A percentile compares a stretch with the other conserved stretches of the same genome.
Conservation (phyloP, 108 stramenopile species). For the Bacterosira constricta region DNA sequence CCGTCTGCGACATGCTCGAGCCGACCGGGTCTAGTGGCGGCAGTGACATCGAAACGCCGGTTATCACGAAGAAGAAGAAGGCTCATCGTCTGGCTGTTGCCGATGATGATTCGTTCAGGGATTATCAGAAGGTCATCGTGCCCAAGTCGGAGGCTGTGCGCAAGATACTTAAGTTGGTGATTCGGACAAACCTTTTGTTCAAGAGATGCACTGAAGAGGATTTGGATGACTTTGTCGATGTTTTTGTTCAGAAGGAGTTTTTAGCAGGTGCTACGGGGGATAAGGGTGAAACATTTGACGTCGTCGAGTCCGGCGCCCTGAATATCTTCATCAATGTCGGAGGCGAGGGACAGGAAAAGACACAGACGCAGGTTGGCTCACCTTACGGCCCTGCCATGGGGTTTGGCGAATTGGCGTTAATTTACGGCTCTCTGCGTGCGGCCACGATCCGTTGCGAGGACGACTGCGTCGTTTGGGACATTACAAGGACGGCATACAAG, state of each 20-base stretch:
- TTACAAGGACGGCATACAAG: constrained; percentile 35
- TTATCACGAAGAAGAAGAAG: constrained; percentile 6
- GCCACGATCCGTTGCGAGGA: constrained; percentile 56
- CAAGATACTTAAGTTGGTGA: background rate
- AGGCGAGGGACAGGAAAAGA: constrained; percentile 26
- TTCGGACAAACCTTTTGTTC: constrained; percentile 17
- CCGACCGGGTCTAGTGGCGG: background rate
- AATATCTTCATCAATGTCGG: constrained; percentile 42
- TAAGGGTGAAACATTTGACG: constrained; percentile 43
- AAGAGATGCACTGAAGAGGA: background rate
- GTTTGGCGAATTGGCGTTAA: constrained; percentile 83
- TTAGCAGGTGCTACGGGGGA: constrained; percentile 23
- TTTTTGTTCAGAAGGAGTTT: constrained; percentile 9
- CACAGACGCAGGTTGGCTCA: constrained; percentile 33
- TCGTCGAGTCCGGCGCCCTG: constrained; percentile 51
- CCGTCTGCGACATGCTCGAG: constrained; percentile 32
- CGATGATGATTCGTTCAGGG: constrained; percentile 19
- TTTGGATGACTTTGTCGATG: constrained; percentile 23
- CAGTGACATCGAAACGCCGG: background rate
- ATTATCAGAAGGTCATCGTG: constrained; percentile 7
- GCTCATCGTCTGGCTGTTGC: constrained; percentile 14
- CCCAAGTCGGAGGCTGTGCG: constrained; percentile 15
- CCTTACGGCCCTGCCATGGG: constrained; percentile 29
- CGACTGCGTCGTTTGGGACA: constrained; percentile 41
- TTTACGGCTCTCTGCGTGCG: constrained; percentile 69